A percentile compares a stretch with the other conserved stretches of the same genome.
Conservation (phyloP, 352 stramenopile genomes). For the Phytophthora melonis region DNA sequence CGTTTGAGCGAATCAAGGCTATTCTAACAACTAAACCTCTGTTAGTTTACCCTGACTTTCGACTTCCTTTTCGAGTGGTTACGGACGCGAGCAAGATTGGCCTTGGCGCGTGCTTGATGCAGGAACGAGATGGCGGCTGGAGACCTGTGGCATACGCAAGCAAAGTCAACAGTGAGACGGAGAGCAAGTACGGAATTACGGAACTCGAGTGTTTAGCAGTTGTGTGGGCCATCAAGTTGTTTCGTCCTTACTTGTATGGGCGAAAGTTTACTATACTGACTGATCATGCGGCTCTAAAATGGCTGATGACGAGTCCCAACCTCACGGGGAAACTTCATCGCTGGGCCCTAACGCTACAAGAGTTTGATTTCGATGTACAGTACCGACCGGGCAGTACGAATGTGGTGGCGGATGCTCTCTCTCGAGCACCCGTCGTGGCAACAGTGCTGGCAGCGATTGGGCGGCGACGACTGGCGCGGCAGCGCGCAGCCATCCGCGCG, state of each 20-base stretch:
- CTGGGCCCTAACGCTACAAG: conserved; percentile 32
- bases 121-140: neutral
- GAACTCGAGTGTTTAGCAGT: neutral
- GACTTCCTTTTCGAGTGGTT: neutral
- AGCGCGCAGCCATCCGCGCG: neutral
- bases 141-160: neutral
- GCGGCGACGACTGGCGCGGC: neutral
- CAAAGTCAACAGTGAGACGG: neutral
- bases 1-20: neutral
- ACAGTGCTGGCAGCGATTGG: neutral
- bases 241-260: neutral
- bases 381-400: conserved; percentile 18
- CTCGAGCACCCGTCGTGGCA: conserved; percentile 3
- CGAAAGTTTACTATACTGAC: neutral
- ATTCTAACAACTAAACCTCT: conserved; percentile 1
- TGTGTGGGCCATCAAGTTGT: neutral
- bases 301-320: conserved; percentile 1
- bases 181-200: neutral
- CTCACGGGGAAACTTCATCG: conserved; percentile 15
- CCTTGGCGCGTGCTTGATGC: neutral
- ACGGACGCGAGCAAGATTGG: neutral
- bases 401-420: conserved; percentile 27
- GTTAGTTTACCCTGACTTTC: conserved; percentile 1
- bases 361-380: conserved; percentile 29
- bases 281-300: neutral